Base-by-base conservation (phyloP, 164 flowering plant species). In the Pachysandra terminalis region DNA sequence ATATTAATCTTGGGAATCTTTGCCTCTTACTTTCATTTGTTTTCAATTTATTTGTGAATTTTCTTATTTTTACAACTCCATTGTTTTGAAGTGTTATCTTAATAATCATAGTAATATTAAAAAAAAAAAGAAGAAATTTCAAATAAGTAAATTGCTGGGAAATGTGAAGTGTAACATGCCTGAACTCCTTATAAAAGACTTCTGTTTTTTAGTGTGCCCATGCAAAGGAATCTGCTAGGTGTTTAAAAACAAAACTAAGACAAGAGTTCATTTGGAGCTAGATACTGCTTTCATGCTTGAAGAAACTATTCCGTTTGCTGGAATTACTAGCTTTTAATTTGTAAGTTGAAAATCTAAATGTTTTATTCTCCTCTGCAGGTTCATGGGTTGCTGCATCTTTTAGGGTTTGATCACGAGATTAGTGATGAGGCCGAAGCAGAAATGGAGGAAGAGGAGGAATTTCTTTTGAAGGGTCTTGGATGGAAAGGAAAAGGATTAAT, bases 401-500 rank as follows among this genome's bases (percentile, higher is more conserved):
- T 95, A 81, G 97, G 97, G 45, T 95, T 92, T 73, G 97, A 92
- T 80, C 99, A 95, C 76, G 97, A 95, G 79, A 65, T 92, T 57
- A 92, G 98, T 75, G 94, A 89, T 51, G 97, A 89, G 73, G 97
- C 94, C 45, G 97, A 92, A 80, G 76, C 62, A 63, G 99, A 90
- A 80, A 95, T 95, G 97, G 96, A 95, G 79, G 78, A 79, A 72
- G 91, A 85, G 77, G 97, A 92, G 80, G 96, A 85, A 70, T 79
- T 78, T 69, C 84, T 95, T 68, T 73, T 95, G 75, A 83, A 77
- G 63, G 85, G 82, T 73, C 96, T 90, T 73, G 96, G 88, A 55
- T 95, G 97, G 97, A 85, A 83, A 65, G 98, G 96, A 61, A 94
- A 94, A 80, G 96, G 98, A 61, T 74, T 95, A 69, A 95, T 91